Evolutionary conservation across 805 yeast species (phyloP).

Genomic region (Yueomyces sinensis): DNA sequence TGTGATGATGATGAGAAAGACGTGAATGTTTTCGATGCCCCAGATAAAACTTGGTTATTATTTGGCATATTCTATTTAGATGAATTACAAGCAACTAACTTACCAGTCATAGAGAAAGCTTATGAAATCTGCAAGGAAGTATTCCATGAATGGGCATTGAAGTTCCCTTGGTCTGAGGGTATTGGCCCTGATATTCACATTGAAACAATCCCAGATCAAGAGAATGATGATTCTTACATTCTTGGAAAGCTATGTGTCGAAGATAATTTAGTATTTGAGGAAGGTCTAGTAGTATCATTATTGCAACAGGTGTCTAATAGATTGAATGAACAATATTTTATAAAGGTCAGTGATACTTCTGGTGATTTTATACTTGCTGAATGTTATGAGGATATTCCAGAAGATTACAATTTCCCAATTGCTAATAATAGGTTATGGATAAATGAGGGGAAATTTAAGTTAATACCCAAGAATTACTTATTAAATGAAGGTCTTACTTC

Average conservation of each 20-base stretch:
- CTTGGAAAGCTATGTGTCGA: conserved; percentile 25
- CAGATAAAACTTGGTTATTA: conserved; percentile 11
- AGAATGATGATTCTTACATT: conserved; percentile 11
- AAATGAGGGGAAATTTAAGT: conserved; percentile 26
- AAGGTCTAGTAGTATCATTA: conserved; percentile 30
- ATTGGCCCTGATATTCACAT: conserved; percentile 9
- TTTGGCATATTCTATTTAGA: conserved; percentile 21
- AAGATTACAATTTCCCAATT: conserved; percentile 30
- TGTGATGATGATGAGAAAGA: conserved; percentile 7
- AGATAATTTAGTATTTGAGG: conserved; percentile 33
- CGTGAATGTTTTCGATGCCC: conserved; percentile 9
- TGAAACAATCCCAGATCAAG: not conserved
- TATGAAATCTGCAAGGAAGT: conserved; percentile 2
- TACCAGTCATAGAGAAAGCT: not conserved
- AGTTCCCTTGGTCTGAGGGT: conserved; percentile 31
- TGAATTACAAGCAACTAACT: conserved; percentile 3
- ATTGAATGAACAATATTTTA: conserved; percentile 25
- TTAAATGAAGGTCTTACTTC: conserved; percentile 24
- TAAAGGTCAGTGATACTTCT: conserved; percentile 38
- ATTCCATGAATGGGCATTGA: conserved; percentile 23
- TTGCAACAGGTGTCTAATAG: conserved; percentile 26
- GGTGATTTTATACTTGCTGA: conserved; percentile 45
- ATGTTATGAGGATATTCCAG: conserved; percentile 32
- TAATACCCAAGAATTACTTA: conserved; percentile 29
- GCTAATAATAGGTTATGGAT: conserved; percentile 40